Conservation (phyloP, 2,329 filamentous ascomycete species). For the Mycosphaerelloides madeirae region DNA sequence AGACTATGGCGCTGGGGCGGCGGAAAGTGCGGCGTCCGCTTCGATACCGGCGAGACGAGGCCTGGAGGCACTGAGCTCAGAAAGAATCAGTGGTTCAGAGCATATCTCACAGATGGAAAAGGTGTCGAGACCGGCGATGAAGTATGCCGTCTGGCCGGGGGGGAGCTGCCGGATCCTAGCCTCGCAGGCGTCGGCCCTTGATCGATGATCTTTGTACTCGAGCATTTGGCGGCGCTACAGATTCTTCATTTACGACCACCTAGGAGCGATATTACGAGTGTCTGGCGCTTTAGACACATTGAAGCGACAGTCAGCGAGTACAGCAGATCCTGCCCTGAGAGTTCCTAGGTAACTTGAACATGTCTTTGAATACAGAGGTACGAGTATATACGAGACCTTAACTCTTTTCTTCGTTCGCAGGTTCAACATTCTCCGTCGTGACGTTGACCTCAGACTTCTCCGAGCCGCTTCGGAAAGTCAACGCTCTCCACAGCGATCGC, state of each 20-base stretch:
- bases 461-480: background rate
- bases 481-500: background rate
- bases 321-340: no score
- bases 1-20: conserved; percentile 35
- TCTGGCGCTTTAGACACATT: no score
- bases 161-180: conserved; percentile 18
- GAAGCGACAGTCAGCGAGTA: no score
- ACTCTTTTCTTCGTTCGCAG: no score
- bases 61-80: conserved; percentile 10
- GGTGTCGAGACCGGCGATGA: conserved; percentile 27
- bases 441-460: no score
- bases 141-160: conserved; percentile 24
- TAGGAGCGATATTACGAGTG: no score
- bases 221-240: no score
- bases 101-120: conserved; percentile 8
- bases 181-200: conserved; percentile 18
- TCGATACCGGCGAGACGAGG: conserved; percentile 20
- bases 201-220: background rate
- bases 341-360: no score
- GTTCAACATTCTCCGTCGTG: no score
- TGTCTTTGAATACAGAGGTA: no score
- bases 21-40: conserved; percentile 26
- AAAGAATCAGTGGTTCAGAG: conserved; percentile 17
- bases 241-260: no score
- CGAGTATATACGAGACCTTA: no score